Percentiles rank a stretch among this genome's conserved stretches.
phyloP scores from a whole-genome alignment of 2,329 filamentous ascomycete genomes.

The Botrytis byssoidea region DNA sequence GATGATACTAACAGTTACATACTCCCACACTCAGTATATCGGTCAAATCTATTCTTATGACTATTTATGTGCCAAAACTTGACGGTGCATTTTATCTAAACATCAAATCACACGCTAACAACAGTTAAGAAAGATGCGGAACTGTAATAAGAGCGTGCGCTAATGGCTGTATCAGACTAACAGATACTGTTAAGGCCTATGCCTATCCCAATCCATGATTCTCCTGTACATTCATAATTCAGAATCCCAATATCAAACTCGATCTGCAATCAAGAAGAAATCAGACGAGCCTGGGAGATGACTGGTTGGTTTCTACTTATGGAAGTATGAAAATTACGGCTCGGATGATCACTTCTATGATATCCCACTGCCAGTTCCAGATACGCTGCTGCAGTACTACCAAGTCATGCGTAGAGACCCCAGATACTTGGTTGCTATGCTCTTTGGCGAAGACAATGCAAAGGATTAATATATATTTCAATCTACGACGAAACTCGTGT shows the following conservation, averaged over 20 bases:
- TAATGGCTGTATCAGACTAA: background rate
- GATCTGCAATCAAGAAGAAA: background rate
- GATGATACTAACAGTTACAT: background rate
- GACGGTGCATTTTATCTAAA: background rate
- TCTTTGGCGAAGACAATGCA: background rate
- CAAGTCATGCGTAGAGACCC: background rate
- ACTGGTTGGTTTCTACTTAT: background rate
- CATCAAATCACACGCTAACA: background rate
- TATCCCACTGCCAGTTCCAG: background rate
- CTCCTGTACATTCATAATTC: background rate
- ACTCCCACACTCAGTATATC: too few species aligned
- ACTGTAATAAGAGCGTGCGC: background rate
- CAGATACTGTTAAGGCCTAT: background rate
- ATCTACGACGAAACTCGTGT: too few species aligned
- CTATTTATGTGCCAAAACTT: background rate
- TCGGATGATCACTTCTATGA: background rate
- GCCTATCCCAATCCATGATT: background rate
- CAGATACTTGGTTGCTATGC: background rate
- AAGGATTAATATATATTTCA: background rate
- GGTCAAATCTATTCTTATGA: background rate
- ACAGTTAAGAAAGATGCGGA: background rate
- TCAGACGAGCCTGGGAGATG: background rate
- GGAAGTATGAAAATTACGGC: background rate
- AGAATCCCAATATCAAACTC: background rate
- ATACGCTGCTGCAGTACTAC: background rate